Percentiles rank a stretch among this genome's conserved stretches.
These are phyloP conservation scores for Paramecium sexaurelia DNA, from an alignment of 73 alveolate genomes.

Conservation along the genomic window DNA sequence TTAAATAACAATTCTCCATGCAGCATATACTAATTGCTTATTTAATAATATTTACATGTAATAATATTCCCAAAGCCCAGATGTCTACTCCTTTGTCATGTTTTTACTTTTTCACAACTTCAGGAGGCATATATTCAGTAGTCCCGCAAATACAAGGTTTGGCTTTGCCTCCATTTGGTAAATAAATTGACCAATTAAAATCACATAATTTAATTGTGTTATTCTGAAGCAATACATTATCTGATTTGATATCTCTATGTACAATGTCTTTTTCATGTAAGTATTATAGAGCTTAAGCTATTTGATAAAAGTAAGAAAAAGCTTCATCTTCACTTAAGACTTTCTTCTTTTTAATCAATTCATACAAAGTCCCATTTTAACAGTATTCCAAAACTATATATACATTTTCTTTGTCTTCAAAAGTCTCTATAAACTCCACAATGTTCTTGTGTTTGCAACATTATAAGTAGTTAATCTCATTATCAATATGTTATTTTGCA, in stretches of 20 bases:
- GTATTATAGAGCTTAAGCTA: background rate
- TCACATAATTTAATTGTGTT: constrained; percentile 19
- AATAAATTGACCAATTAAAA: constrained; percentile 44
- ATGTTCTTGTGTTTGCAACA: background rate
- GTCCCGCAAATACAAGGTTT: constrained; percentile 49
- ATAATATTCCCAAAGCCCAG: constrained; percentile 29
- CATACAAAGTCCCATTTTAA: background rate
- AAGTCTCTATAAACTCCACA: background rate
- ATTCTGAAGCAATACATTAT: background rate
- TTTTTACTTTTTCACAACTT: background rate
- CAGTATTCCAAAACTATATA: constrained; percentile 37
- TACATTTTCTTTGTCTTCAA: background rate
- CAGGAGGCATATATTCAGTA: constrained; percentile 60
- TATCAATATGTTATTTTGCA: constrained; percentile 19
- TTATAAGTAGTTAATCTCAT: background rate
- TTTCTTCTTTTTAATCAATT: background rate
- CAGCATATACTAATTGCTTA: background rate
- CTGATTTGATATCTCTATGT: constrained; percentile 41
- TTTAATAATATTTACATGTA: background rate
- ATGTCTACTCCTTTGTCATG: constrained; percentile 46
- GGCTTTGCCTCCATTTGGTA: constrained; percentile 33
- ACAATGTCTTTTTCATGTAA: constrained; percentile 7
- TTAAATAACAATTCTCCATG: constrained; percentile 31
- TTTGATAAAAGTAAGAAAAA: background rate
- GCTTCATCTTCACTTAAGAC: constrained; percentile 68